Conservation (phyloP, 2,329 filamentous ascomycete genomes). For the Sclerotinia borealis region DNA sequence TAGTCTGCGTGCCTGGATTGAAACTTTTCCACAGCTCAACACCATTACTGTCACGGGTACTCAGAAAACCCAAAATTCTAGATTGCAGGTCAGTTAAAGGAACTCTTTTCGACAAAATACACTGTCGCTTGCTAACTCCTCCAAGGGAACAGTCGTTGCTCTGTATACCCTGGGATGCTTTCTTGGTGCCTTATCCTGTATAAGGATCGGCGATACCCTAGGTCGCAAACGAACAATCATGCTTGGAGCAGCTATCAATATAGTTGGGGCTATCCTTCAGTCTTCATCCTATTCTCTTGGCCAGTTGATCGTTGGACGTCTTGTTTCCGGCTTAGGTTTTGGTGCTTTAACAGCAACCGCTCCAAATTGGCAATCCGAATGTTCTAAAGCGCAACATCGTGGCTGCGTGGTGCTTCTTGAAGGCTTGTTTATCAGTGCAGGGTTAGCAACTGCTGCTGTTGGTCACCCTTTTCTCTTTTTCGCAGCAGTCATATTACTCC, state of each 20-base stretch:
- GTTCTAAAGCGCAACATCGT: slow-evolving; percentile 49
- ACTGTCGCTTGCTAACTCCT: background rate
- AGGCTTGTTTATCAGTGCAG: slow-evolving; percentile 50
- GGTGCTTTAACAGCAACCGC: slow-evolving; percentile 44
- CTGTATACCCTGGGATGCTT: slow-evolving; percentile 41
- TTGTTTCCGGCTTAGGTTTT: slow-evolving; percentile 45
- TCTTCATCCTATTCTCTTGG: slow-evolving; percentile 39
- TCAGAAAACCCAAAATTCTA: slow-evolving; percentile 3
- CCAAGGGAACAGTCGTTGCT: slow-evolving; percentile 11
- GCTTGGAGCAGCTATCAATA: slow-evolving; percentile 50
- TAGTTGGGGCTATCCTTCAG: slow-evolving; percentile 46
- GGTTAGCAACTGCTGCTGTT: slow-evolving; percentile 24
- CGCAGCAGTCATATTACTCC: background rate
- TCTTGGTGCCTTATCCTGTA: slow-evolving; percentile 36
- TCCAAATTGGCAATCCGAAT: slow-evolving; percentile 57
- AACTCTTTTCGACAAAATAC: background rate
- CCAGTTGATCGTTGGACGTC: slow-evolving; percentile 48
- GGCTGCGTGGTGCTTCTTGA: slow-evolving; percentile 57
- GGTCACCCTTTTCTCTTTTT: background rate
- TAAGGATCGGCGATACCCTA: slow-evolving; percentile 43
- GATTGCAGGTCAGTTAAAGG: background rate
- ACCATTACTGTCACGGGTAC: slow-evolving; percentile 1
- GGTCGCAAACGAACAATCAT: slow-evolving; percentile 53
- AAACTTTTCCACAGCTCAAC: slow-evolving; percentile 12
- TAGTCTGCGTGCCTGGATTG: slow-evolving; percentile 24